Percentiles rank a stretch among this genome's conserved stretches.
phyloP scores from a whole-genome alignment of 2,329 filamentous ascomycete genomes.

The Neofusicoccum cordaticola region DNA sequence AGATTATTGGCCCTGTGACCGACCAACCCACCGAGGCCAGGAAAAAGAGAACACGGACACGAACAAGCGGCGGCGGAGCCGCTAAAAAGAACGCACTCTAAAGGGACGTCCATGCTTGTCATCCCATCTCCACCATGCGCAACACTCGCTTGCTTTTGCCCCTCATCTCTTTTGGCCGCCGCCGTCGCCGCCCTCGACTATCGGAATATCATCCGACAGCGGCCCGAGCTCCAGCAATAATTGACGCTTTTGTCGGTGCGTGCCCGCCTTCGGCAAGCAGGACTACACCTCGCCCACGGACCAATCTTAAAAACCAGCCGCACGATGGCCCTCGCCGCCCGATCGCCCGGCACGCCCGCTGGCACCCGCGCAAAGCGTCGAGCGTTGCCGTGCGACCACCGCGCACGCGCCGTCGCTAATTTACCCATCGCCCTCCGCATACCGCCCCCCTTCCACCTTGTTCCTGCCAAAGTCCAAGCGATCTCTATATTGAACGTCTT shows the following conservation, averaged over 20 bases:
- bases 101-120: no score
- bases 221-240: not conserved
- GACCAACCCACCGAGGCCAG: not conserved
- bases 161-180: not conserved
- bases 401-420: no score
- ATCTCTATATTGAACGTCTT: not conserved
- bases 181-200: not conserved
- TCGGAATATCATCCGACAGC: constrained; percentile 2
- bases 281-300: not conserved
- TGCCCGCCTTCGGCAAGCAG: not conserved
- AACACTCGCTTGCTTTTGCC: not conserved
- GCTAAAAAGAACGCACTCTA: no score
- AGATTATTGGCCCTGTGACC: not conserved
- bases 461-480: no score
- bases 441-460: no score
- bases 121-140: no score
- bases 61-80: not conserved
- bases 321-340: not conserved
- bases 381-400: no score
- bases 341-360: not conserved
- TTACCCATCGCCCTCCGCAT: no score
- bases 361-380: not conserved
- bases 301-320: not conserved
- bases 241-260: not conserved
- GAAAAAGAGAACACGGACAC: not conserved